Evolutionary conservation across 1,284 basidiomycete genomes (phyloP), one percentile per base, ranked within the genome.

Genomic region (Schizophyllum amplum): DNA sequence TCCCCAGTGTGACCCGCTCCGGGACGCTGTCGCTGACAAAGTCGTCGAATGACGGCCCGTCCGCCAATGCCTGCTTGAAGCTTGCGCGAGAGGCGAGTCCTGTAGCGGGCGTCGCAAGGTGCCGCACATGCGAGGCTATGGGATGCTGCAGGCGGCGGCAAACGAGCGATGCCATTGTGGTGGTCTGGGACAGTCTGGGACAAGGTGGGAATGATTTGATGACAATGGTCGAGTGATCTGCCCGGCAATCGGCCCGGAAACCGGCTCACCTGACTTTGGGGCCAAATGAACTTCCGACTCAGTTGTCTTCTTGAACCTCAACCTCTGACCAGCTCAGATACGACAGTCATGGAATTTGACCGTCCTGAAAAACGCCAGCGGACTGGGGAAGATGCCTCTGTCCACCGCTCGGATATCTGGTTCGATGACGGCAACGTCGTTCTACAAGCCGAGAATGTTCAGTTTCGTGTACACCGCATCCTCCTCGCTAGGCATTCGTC

Each of bases 41-140:
- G 66, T 97, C 93, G 66, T 92, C 90, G 47, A 98, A 75, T 20
- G 83, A 80, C 46, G 92, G 87, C 0, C 92, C 92, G 52, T 81
- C 78, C 22, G 82, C 83, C 7, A 96, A 77, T 52, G 75, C 76
- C 61, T 84, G 75, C 50, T 72, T 70, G 66, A 92, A 89, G 27
- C 67, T 68, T 11, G 73, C 47, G 61, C 75, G 80, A 20, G 70
- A 55, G 4, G 75, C 70, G n/a, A 5, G 76, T 21, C 24, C 48
- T 20, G 24, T 71, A 58, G 47, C 72, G n/a, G 81, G 74, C 7
- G 82, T 86, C 11, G 86, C 85, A 42, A 89, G 71, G 65, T 67
- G 72, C 23, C 83, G 78, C 17, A 68, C 61, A 56, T 69, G 66
- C 24, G n/a, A 48, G 60, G 20, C 7, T 51, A 50, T 20, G 11